phyloP scores from a whole-genome alignment of 2,329 filamentous ascomycete species.

The Drechslerella dactyloides region DNA sequence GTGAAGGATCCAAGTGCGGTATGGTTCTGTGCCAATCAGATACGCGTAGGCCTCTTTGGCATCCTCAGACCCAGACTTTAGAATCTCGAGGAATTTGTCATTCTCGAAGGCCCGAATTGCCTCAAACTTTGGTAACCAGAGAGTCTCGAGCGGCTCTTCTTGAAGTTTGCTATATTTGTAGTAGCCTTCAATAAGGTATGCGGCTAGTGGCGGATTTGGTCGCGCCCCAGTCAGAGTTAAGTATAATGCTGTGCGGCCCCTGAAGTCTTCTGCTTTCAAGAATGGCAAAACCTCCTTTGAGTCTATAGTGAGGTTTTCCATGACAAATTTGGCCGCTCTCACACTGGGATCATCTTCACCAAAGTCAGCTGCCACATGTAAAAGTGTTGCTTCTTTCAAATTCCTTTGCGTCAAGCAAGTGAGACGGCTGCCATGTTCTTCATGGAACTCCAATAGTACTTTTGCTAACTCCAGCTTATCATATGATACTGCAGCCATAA shows the following conservation, averaged over 20 bases:
- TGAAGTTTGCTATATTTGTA: neutral
- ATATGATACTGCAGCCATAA: conserved; percentile 1
- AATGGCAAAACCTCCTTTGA: neutral
- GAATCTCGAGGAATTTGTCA: neutral
- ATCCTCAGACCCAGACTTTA: neutral
- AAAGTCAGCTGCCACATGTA: conserved; percentile 5
- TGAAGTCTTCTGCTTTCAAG: neutral
- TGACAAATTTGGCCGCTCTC: conserved; percentile 2
- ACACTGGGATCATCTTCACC: neutral
- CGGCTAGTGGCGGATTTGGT: neutral
- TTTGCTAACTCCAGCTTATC: conserved; percentile 12
- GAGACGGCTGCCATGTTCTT: conserved; percentile 2
- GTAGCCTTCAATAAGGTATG: conserved; percentile 5
- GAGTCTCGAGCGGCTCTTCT: neutral
- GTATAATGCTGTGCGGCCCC: conserved; percentile 7
- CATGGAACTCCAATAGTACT: conserved; percentile 10
- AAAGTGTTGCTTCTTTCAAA: neutral
- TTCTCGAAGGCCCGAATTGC: neutral
- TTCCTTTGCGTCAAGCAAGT: conserved; percentile 16
- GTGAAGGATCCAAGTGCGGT: conserved; percentile 6
- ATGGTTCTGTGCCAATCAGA: conserved; percentile 6
- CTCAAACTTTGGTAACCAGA: conserved; percentile 1
- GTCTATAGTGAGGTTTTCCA: conserved; percentile 2
- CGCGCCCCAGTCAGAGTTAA: neutral
- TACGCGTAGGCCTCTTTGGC: neutral